Evolutionary conservation across 2,329 filamentous ascomycete species (phyloP).

Genomic region (Sclerotinia sclerotiorum): DNA sequence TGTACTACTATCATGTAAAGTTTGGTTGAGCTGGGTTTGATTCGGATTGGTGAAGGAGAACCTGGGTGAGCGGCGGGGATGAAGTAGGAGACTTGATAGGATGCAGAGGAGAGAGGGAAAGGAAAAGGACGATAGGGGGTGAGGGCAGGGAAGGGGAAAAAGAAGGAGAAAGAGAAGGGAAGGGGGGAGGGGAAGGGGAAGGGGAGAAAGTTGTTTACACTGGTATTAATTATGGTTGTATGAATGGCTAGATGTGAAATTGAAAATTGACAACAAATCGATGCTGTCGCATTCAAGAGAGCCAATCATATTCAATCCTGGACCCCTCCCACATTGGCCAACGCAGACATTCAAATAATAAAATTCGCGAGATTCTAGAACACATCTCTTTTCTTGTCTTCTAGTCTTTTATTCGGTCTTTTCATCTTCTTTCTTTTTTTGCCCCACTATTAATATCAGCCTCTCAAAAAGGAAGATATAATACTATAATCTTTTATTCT

Average conservation of each 20-base stretch:
- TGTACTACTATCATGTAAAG: conserved; percentile 1
- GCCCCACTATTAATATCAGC: neutral
- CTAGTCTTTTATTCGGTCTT: neutral
- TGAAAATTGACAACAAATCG: conserved; percentile 20
- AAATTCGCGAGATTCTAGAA: conserved; percentile 13
- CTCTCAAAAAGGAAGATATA: no score
- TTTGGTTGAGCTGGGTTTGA: conserved; percentile 1
- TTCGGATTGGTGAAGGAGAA: neutral
- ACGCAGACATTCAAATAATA: conserved; percentile 13
- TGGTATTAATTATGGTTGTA: neutral
- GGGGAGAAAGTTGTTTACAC: neutral
- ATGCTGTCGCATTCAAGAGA: neutral
- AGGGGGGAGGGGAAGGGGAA: neutral
- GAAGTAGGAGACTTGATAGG: conserved; percentile 2
- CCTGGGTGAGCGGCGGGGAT: neutral
- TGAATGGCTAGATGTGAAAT: neutral
- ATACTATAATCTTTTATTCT: no score
- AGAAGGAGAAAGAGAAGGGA: neutral
- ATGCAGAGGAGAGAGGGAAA: neutral
- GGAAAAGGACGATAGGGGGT: neutral
- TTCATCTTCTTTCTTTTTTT: neutral
- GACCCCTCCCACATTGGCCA: neutral
- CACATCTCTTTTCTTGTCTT: neutral
- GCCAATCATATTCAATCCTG: neutral
- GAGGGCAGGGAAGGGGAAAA: no score